These are phyloP conservation scores for Phytopythium delawarense DNA, from an alignment of 352 stramenopile species.

Conservation along the genomic window DNA sequence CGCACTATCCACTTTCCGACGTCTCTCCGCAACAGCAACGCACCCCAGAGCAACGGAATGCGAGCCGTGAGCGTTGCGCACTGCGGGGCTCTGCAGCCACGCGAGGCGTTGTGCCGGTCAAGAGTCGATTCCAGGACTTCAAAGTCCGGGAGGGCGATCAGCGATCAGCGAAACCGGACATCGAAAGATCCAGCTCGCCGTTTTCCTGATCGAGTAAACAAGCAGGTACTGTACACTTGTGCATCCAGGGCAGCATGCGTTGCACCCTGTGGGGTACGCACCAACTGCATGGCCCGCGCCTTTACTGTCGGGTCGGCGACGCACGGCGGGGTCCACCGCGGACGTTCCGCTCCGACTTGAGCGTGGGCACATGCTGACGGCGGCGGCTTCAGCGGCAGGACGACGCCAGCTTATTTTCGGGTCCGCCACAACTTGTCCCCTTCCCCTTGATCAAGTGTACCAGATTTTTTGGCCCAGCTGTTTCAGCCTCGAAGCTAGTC, in stretches of 20 bases:
- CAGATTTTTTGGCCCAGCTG: not conserved
- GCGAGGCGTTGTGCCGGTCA: not conserved
- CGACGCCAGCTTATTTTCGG: constrained; percentile 3
- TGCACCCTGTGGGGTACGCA: too few relatives aligned
- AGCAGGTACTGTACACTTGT: not conserved
- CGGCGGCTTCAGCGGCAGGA: not conserved
- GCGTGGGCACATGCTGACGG: not conserved
- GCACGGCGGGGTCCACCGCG: not conserved
- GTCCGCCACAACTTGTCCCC: not conserved
- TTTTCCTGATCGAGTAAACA: not conserved
- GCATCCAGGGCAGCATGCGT: too few relatives aligned
- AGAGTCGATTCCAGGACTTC: not conserved
- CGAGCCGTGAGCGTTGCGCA: not conserved
- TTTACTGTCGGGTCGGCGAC: not conserved
- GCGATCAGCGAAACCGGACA: not conserved
- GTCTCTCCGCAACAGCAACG: not conserved
- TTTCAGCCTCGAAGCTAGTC: not conserved
- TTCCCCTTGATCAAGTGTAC: not conserved
- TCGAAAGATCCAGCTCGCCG: not conserved
- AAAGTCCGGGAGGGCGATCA: not conserved
- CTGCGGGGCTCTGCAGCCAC: not conserved
- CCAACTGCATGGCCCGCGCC: not conserved
- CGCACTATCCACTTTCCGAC: not conserved
- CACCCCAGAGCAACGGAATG: not conserved
- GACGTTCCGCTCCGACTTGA: not conserved